Conservation (phyloP, 768 basidiomycete species). For the Mycena pura region DNA sequence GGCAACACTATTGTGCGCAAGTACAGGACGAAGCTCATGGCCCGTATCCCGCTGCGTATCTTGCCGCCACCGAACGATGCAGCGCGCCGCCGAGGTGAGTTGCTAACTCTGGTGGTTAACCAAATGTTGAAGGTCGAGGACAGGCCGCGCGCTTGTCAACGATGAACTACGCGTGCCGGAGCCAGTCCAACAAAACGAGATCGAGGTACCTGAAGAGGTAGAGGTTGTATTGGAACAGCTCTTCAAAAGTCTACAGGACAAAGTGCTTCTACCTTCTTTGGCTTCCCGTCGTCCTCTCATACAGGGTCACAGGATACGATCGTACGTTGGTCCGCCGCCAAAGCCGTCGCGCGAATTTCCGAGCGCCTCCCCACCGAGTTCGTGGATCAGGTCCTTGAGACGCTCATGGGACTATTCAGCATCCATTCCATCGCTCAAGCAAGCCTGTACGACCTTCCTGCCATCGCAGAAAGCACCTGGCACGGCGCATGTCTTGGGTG, state of each 20-base stretch:
- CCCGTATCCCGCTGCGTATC: conserved; percentile 67
- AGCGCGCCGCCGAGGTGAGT: conserved; percentile 52
- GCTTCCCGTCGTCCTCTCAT: conserved; percentile 7
- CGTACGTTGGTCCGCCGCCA: conserved; percentile 94
- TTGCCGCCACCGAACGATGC: conserved; percentile 52
- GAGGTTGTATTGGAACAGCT: conserved; percentile 78
- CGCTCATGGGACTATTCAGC: conserved; percentile 75
- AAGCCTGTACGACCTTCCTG: conserved; percentile 71
- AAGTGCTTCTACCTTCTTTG: conserved; percentile 50
- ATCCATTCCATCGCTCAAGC: conserved; percentile 74
- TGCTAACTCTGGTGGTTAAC: neutral
- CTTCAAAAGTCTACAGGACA: conserved; percentile 79
- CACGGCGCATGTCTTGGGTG: conserved; percentile 93
- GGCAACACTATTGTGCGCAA: conserved; percentile 75
- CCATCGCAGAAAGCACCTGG: conserved; percentile 88
- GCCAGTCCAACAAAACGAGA: conserved; percentile 42
- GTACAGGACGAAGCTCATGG: conserved; percentile 67
- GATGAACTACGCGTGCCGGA: conserved; percentile 28
- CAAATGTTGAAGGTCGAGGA: neutral
- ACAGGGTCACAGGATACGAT: conserved; percentile 76
- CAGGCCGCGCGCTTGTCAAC: conserved; percentile 42
- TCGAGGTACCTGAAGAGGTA: conserved; percentile 79
- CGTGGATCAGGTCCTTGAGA: conserved; percentile 81
- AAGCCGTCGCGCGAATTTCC: conserved; percentile 86
- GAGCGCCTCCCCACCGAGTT: conserved; percentile 81